Conservation (phyloP, 371 early-diverging fungal genomes). For the Amoeboradix gromovi region DNA sequence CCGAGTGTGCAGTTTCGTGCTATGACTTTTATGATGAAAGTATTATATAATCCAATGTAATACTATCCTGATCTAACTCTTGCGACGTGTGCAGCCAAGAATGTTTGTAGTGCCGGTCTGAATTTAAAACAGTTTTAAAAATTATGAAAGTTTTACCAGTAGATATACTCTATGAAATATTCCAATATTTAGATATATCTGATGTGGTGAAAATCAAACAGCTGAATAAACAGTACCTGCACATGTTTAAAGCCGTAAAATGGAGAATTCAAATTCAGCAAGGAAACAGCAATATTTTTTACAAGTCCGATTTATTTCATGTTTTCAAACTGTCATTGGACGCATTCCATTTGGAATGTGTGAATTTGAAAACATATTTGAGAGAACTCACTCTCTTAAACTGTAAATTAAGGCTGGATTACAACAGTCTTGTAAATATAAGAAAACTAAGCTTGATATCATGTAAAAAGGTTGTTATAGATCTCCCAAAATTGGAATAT, state of each 20-base stretch:
- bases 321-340: neutral
- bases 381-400: neutral
- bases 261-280: neutral
- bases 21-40: too few species aligned
- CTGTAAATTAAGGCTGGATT: neutral
- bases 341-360: neutral
- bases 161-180: neutral
- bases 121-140: neutral
- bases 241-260: neutral
- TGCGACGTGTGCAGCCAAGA: neutral
- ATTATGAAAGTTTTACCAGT: neutral
- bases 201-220: neutral
- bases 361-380: neutral
- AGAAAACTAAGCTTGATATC: neutral
- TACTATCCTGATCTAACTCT: too few species aligned
- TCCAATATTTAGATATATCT: neutral
- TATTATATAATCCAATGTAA: too few species aligned
- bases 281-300: too few species aligned
- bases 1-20: too few species aligned
- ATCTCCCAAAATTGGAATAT: neutral
- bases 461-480: neutral
- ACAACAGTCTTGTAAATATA: neutral
- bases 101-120: neutral
- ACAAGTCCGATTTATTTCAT: neutral
- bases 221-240: neutral